These are phyloP conservation scores for Suhomyces choctaworum DNA, from an alignment of 1,139 yeast species.

Conservation along the genomic window DNA sequence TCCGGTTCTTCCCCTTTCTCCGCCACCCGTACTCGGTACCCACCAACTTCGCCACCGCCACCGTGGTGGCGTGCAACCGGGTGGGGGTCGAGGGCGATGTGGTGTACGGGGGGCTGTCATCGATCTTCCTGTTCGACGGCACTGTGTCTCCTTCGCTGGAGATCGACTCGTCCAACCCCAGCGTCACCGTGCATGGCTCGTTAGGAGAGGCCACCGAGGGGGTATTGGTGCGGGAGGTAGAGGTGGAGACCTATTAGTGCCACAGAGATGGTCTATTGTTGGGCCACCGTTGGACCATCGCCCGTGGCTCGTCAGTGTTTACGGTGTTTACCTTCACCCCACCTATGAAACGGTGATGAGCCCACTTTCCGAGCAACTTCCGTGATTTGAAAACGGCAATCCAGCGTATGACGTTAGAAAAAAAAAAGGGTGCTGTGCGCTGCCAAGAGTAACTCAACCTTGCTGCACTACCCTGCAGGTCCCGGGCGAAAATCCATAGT, in stretches of 20 bases:
- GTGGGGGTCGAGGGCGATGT: constrained; percentile 72
- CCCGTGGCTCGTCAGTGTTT: too few relatives aligned
- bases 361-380: too few relatives aligned
- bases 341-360: too few relatives aligned
- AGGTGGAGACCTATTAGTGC: constrained; percentile 36
- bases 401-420: too few relatives aligned
- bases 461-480: too few relatives aligned
- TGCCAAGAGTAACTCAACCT: too few relatives aligned
- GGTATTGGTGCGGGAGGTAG: constrained; percentile 56
- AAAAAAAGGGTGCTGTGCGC: too few relatives aligned
- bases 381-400: too few relatives aligned
- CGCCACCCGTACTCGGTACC: constrained; percentile 37
- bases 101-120: constrained; percentile 72
- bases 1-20: constrained; percentile 67
- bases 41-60: constrained; percentile 27
- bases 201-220: constrained; percentile 67
- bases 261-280: too few relatives aligned
- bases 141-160: constrained; percentile 21
- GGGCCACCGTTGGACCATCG: too few relatives aligned
- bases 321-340: too few relatives aligned
- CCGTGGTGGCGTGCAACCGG: constrained; percentile 63
- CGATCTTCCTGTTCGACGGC: constrained; percentile 54
- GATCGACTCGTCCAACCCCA: constrained; percentile 38
- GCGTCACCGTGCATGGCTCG: constrained; percentile 55
- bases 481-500: too few relatives aligned